phyloP scores from a whole-genome alignment of 371 early-diverging fungal genomes.

The Apophysomyces sp. region DNA sequence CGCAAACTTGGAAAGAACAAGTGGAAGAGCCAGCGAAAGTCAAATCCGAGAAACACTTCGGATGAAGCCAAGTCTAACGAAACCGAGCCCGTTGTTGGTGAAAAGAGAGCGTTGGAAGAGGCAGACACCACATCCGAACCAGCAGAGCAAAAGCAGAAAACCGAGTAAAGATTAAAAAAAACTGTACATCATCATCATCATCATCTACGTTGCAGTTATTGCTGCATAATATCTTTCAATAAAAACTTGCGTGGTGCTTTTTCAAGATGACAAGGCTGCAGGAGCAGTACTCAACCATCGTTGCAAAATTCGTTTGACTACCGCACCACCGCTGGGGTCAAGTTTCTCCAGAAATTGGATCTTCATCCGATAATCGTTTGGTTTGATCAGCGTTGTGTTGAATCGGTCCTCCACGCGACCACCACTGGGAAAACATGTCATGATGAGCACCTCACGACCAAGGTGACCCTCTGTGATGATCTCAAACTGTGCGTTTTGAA shows the following conservation, averaged over 20 bases:
- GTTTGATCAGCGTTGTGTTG: conserved; percentile 40
- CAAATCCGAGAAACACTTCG: neutral
- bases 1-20: neutral
- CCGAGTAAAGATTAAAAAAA: neutral
- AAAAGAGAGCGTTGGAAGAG: conserved; percentile 13
- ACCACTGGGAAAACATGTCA: conserved; percentile 34
- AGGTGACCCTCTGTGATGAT: conserved; percentile 39
- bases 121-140: neutral
- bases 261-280: neutral
- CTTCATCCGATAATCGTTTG: conserved; percentile 35
- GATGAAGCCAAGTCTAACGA: conserved; percentile 13
- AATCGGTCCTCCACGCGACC: conserved; percentile 36
- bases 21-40: neutral
- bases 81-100: conserved; percentile 3
- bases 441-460: conserved; percentile 47
- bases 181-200: no score
- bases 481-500: conserved; percentile 46
- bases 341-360: conserved; percentile 59
- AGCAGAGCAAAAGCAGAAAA: neutral
- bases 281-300: conserved; percentile 42
- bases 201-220: no score
- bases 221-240: no score
- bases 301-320: conserved; percentile 55
- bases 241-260: neutral
- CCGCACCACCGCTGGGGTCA: conserved; percentile 53